Percentiles rank a stretch among this genome's conserved stretches.
phyloP scores from a whole-genome alignment of 306 rosid species.

The Elaeagnus macrophylla region DNA sequence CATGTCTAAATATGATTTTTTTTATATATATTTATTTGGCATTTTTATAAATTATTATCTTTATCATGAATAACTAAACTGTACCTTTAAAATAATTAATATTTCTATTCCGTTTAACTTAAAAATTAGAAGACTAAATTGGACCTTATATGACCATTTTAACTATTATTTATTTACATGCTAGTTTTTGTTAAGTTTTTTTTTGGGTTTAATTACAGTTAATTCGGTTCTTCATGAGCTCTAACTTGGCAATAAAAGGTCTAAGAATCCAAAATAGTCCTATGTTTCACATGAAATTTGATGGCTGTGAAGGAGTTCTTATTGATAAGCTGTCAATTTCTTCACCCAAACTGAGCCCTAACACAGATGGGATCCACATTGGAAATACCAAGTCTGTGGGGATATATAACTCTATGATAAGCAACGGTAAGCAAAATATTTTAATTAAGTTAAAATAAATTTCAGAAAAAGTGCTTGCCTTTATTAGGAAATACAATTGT shows the following conservation, averaged over 20 bases:
- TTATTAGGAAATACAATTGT: no score
- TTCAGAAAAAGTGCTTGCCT: background rate
- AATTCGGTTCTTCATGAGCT: slow-evolving; percentile 85
- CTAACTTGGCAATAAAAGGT: slow-evolving; percentile 58
- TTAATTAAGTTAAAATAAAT: background rate
- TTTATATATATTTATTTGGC: no score
- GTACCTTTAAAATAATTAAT: no score
- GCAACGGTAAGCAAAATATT: slow-evolving; percentile 22
- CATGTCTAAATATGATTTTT: no score
- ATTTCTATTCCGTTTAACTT: no score
- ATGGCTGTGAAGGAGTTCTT: slow-evolving; percentile 29
- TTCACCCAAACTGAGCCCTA: slow-evolving; percentile 38
- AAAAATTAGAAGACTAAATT: no score
- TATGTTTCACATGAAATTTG: slow-evolving; percentile 38
- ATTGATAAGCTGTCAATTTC: slow-evolving; percentile 31
- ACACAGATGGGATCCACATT: slow-evolving; percentile 55
- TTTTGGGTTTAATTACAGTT: slow-evolving; percentile 31
- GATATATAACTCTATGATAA: slow-evolving; percentile 31
- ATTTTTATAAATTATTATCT: no score
- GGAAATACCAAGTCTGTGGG: slow-evolving; percentile 35
- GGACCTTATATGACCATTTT: no score
- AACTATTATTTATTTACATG: no score
- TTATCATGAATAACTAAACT: no score
- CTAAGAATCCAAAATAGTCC: slow-evolving; percentile 40
- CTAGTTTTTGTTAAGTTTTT: background rate